Evolutionary conservation across 2,329 filamentous ascomycete genomes (phyloP).

Genomic region (Fusarium sp.): DNA sequence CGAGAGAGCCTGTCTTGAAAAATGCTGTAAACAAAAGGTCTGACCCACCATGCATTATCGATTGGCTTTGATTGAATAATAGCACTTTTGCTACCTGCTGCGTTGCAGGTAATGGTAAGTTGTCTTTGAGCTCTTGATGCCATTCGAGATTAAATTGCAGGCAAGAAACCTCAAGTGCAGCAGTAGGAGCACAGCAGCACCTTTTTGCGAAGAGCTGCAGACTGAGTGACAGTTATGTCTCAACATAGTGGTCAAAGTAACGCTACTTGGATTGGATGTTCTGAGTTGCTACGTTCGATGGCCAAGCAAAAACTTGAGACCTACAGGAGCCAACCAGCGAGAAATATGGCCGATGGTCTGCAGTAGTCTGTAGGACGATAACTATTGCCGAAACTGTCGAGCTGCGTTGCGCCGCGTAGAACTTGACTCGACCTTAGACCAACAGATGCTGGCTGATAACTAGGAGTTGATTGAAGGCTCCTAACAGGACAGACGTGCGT

Average conservation of each 20-base stretch:
- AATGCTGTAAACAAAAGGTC: conserved; percentile 30
- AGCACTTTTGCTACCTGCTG: conserved; percentile 8
- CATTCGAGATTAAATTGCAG: conserved; percentile 8
- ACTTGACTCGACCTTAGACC: conserved; percentile 36
- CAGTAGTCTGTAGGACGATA: conserved; percentile 35
- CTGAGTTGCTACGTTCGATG: conserved; percentile 17
- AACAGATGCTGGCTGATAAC: conserved; percentile 41
- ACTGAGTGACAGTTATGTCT: conserved; percentile 22
- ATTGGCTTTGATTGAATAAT: conserved; percentile 21
- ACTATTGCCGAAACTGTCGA: conserved; percentile 43
- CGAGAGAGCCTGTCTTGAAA: conserved; percentile 21
- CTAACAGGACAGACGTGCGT: conserved; percentile 38
- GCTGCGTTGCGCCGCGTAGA: conserved; percentile 42
- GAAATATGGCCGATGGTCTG: conserved; percentile 32
- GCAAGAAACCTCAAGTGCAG: conserved; percentile 1
- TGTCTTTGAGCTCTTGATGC: conserved; percentile 1
- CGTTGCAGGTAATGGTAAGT: conserved; percentile 9
- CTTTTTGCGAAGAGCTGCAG: conserved; percentile 16
- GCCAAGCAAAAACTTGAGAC: conserved; percentile 26
- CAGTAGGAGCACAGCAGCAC: conserved; percentile 4
- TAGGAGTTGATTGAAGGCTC: conserved; percentile 36
- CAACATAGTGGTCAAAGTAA: conserved; percentile 18
- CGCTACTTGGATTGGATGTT: conserved; percentile 16
- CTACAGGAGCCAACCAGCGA: conserved; percentile 17
- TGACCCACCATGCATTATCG: conserved; percentile 31